Base-by-base conservation (phyloP, 1,284 basidiomycete genomes). In the Omphalotus olearius region DNA sequence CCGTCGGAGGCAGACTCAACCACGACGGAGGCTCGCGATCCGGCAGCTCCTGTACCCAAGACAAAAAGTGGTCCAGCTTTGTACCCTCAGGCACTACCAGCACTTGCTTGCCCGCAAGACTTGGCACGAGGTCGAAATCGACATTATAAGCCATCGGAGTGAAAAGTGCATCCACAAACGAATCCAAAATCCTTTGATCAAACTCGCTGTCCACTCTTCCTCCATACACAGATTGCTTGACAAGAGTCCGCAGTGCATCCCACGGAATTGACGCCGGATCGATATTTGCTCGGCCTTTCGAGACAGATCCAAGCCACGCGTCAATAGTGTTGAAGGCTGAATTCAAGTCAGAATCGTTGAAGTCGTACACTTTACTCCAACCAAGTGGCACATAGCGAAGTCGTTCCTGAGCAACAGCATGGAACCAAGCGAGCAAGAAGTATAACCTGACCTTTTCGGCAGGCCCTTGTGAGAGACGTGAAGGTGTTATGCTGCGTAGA, bases 381-480 rank as follows among this genome's bases (percentile, higher is more conserved):
- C 95, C 94, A 20, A 98, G 76, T 4, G 95, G 95, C 7, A 88
- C 89, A 65, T 97, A 98, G 39, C 95, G 90, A 20, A 98, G 76
- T 58, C 95, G 91, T 68, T 98, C 95, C 70, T 97, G 94, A 0
- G 98, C 86, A 20, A 98, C 82, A 14, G 95, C 93, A 64, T 98
- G 95, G 83, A 98, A 95, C 94, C 94, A 98, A 2, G 94, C 91
- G n/a, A 98, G 80, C 36, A 97, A 73, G 84, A 95, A 95, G 69
- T 95, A 95, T 23, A 97, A 67, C 4, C 94, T 83, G 14, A 85
- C 77, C 67, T 96, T 96, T 70, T 98, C 95, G 6, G 85, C 85
- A 3, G 95, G 95, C 4, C 94, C 95, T 68, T 81, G 86, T 18
- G 77, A 75, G 40, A 85, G 75, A 39, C 90, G 83, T n/a, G 79